Evolutionary conservation across 1,284 basidiomycete species (phyloP).

Genomic region (Mycosarcoma maydis): DNA sequence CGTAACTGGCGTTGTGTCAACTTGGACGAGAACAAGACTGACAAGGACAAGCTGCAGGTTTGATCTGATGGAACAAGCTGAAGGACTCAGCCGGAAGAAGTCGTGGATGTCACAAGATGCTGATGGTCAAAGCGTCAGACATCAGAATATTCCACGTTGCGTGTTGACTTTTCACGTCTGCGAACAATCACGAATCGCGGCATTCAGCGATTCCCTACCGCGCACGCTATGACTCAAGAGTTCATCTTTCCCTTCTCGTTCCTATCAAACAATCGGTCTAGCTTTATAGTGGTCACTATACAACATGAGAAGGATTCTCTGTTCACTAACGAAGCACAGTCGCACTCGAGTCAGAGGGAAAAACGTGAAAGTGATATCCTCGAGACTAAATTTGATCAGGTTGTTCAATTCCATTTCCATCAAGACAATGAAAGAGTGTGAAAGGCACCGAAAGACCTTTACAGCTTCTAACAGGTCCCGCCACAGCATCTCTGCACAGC

Average conservation of each 20-base stretch:
- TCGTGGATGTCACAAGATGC: not conserved
- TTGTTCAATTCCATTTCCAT: constrained; percentile 9
- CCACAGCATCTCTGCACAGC: constrained; percentile 15
- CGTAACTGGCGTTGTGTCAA: too few species aligned
- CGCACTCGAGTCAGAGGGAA: not conserved
- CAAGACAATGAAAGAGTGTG: not conserved
- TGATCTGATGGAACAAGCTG: not conserved
- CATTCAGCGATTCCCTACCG: too few species aligned
- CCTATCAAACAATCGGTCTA: too few species aligned
- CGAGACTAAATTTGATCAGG: constrained; percentile 4
- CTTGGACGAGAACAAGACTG: too few species aligned
- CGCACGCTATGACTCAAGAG: too few species aligned
- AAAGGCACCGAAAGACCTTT: not conserved
- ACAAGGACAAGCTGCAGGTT: not conserved
- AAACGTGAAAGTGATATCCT: constrained; percentile 6
- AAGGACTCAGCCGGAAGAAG: constrained; percentile 14
- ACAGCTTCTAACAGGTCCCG: not conserved
- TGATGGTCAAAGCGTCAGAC: constrained; percentile 20
- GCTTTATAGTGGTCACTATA: too few species aligned
- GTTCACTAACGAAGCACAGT: too few species aligned
- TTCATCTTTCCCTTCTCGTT: too few species aligned
- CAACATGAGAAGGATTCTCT: too few species aligned
- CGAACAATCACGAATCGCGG: too few species aligned
- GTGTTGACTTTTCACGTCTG: too few species aligned
- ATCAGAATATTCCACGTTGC: constrained; percentile 18